Base-by-base conservation (phyloP, 257 asterid genomes). In the Agastache rugosa region DNA sequence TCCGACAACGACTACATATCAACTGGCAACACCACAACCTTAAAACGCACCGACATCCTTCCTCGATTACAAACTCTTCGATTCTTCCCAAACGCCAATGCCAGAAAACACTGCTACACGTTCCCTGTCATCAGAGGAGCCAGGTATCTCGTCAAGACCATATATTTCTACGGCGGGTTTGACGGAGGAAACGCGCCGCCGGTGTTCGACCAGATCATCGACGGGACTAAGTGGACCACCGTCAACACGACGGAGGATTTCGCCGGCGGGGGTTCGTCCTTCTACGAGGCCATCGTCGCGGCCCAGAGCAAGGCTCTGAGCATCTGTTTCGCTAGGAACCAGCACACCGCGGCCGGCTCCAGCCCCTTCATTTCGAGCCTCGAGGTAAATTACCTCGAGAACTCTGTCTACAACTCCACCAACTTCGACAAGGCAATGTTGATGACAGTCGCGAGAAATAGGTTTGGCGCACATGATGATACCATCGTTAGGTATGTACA, bases 131-230 rank as follows among this genome's bases (percentile, higher is more conserved):
- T 71, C 16, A 86, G 84, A 59, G 92, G 90, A 42, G 84, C 80
- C 56, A 91, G 80, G 39, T 77, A 85, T 59, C 78, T 90, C 17
- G 91, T 94, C 9, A 88, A 83, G 72, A 88, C 96, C 0, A 17
- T 83, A 3, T 89, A 87, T 62, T 94, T 82, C 67, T 91, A 90
- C 47, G 98, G 97, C 14, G 89, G 91, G 5, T 94, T 91, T 41
- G 97, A 92, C 78, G 97, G 97, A 62, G 92, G 91, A n/a, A 77
- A 71, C 0, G 80, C 82, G 10, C 97, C 98, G 8, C 92, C 98
- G 8, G 87, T 92, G 66, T 94, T 94, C 71, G 97, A 94, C 80
- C 97, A 91, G 85, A 86, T 91, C 79, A 86, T 92, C 11, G 98
- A 94, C 63, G 97, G 95, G 1, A 86, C 93, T 1, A 92, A 69